phyloP scores from a whole-genome alignment of 164 flowering plant genomes.

The Buxus sempervirens region DNA sequence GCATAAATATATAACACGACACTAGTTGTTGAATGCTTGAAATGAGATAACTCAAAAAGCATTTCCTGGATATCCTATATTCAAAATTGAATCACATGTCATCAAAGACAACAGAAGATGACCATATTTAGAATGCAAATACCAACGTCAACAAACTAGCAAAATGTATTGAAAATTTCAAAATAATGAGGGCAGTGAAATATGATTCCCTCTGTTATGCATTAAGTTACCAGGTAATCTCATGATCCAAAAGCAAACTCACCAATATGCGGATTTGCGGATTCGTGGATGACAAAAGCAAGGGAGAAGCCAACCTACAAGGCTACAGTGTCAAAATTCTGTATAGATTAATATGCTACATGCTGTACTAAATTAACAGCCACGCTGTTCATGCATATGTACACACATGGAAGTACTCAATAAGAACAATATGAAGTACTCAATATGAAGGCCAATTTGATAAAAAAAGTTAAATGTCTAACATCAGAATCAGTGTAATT shows the following conservation, averaged over 20 bases:
- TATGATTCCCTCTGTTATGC: not conserved
- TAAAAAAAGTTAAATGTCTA: not conserved
- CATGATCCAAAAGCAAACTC: conserved; percentile 22
- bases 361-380: not conserved
- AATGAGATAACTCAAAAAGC: not conserved
- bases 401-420: not conserved
- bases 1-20: not conserved
- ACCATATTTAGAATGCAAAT: no score
- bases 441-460: not conserved
- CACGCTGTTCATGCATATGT: not conserved
- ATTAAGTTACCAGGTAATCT: not conserved
- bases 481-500: not conserved
- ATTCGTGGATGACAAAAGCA: conserved; percentile 98
- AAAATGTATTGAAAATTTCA: not conserved
- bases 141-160: not conserved
- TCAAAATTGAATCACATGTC: not conserved
- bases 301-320: conserved; percentile 89
- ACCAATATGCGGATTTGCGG: conserved; percentile 98
- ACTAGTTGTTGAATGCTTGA: not conserved
- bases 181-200: not conserved
- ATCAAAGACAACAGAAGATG: no score
- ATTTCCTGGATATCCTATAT: not conserved
- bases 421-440: no score
- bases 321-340: conserved; percentile 45
- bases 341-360: conserved; percentile 6